Conservation (phyloP, 768 basidiomycete genomes). For the Hygrophoropsis aurantiaca region DNA sequence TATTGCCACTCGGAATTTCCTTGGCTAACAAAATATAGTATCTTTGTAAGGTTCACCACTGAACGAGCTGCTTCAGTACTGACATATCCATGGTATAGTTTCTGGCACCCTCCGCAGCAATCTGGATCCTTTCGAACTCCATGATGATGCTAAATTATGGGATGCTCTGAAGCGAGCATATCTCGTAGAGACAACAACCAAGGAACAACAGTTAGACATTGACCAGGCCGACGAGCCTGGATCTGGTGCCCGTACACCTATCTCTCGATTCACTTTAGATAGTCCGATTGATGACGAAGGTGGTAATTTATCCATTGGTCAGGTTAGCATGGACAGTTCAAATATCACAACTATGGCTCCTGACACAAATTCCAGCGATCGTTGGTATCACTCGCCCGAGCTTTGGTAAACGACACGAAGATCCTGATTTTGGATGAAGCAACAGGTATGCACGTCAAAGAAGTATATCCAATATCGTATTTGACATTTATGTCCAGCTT, state of each 20-base stretch:
- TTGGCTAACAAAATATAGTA: conserved; percentile 30
- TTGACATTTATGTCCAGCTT: conserved; percentile 43
- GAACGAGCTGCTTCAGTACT: too few relatives aligned
- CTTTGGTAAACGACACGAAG: conserved; percentile 81
- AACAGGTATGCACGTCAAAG: conserved; percentile 51
- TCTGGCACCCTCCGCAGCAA: conserved; percentile 84
- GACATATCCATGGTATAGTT: conserved; percentile 37
- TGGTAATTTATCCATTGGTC: conserved; percentile 76
- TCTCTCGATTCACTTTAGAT: conserved; percentile 75
- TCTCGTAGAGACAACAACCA: conserved; percentile 58
- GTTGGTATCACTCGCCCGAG: conserved; percentile 84
- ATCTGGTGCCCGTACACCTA: conserved; percentile 25
- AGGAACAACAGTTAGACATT: conserved; percentile 9
- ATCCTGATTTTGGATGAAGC: conserved; percentile 91
- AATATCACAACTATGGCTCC: too few relatives aligned
- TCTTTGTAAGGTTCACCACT: conserved; percentile 51
- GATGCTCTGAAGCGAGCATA: conserved; percentile 86
- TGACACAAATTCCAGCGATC: conserved; percentile 52
- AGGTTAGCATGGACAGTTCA: conserved; percentile 38
- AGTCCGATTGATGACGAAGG: conserved; percentile 86
- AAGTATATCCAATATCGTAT: background rate
- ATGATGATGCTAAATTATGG: conserved; percentile 82
- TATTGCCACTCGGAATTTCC: conserved; percentile 3
- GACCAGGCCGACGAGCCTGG: conserved; percentile 36
- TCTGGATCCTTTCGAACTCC: conserved; percentile 83